Evolutionary conservation across 306 rosid genomes (phyloP).

Genomic region (Carpinus viminea): DNA sequence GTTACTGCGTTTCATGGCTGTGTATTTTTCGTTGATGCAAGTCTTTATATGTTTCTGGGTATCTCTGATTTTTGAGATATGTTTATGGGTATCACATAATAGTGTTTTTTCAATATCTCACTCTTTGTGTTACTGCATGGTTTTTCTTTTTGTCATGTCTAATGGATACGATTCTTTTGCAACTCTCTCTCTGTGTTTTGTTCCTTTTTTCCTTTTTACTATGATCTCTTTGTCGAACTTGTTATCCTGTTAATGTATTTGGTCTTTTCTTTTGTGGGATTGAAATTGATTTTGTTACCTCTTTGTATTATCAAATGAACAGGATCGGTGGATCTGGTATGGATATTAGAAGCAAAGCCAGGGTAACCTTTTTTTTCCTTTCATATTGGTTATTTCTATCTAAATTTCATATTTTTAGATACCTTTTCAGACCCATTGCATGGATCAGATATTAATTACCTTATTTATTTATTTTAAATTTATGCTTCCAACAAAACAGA

Average conservation of each 20-base stretch:
- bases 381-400: background rate
- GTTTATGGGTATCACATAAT: too few species aligned
- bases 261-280: too few species aligned
- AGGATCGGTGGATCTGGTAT: constrained; percentile 81
- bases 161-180: constrained; percentile 10
- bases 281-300: background rate
- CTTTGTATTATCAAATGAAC: constrained; percentile 9
- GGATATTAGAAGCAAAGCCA: constrained; percentile 71
- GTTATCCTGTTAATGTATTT: background rate
- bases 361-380: constrained; percentile 32
- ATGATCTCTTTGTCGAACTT: constrained; percentile 3
- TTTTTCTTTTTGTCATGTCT: background rate
- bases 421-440: too few species aligned
- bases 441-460: too few species aligned
- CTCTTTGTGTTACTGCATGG: background rate
- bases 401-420: too few species aligned
- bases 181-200: constrained; percentile 1
- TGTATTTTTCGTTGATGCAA: constrained; percentile 8
- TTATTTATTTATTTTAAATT: too few species aligned
- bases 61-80: background rate
- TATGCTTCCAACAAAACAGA: constrained; percentile 30
- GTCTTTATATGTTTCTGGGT: constrained; percentile 26
- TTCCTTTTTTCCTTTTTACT: background rate
- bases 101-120: background rate
- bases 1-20: background rate